These are phyloP conservation scores for Arthrobotrys musiformis DNA, from an alignment of 2,329 filamentous ascomycete species.

Conservation along the genomic window DNA sequence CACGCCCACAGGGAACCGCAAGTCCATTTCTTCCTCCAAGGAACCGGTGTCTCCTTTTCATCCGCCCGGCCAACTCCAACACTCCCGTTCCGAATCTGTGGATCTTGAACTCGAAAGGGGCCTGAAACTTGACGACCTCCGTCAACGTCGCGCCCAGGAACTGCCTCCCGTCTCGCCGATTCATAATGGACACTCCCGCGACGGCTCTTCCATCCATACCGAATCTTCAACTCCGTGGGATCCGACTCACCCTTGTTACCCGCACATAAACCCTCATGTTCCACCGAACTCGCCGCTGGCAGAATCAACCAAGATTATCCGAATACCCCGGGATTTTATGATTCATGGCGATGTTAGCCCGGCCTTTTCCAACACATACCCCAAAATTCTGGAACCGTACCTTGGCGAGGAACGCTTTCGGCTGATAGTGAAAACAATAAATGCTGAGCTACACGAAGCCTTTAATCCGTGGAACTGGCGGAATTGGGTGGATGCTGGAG, in stretches of 20 bases:
- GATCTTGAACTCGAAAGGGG: conserved; percentile 56
- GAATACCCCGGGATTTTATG: conserved; percentile 92
- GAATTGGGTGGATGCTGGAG: conserved; percentile 80
- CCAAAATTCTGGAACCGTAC: conserved; percentile 90
- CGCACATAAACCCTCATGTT: conserved; percentile 92
- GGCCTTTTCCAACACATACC: conserved; percentile 93
- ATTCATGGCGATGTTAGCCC: conserved; percentile 87
- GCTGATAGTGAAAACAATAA: conserved; percentile 81
- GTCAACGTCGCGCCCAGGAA: conserved; percentile 48
- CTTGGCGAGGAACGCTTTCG: conserved; percentile 89
- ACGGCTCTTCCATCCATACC: conserved; percentile 55
- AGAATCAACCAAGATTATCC: conserved; percentile 84
- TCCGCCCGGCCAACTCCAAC: conserved; percentile 21
- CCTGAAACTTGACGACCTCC: conserved; percentile 57
- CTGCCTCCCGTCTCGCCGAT: conserved; percentile 27
- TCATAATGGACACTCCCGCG: conserved; percentile 6
- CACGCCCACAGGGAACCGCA: conserved; percentile 36
- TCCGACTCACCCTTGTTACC: conserved; percentile 91
- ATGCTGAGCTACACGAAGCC: conserved; percentile 77
- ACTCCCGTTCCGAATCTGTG: conserved; percentile 46
- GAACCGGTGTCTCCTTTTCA: conserved; percentile 22
- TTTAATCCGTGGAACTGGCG: conserved; percentile 81
- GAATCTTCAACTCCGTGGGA: conserved; percentile 74
- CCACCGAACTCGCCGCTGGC: conserved; percentile 79
- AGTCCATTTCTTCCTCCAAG: conserved; percentile 40